Evolutionary conservation across 257 asterid genomes (phyloP), one percentile per base, ranked within the genome.

Genomic region (Nicotiana knightiana): DNA sequence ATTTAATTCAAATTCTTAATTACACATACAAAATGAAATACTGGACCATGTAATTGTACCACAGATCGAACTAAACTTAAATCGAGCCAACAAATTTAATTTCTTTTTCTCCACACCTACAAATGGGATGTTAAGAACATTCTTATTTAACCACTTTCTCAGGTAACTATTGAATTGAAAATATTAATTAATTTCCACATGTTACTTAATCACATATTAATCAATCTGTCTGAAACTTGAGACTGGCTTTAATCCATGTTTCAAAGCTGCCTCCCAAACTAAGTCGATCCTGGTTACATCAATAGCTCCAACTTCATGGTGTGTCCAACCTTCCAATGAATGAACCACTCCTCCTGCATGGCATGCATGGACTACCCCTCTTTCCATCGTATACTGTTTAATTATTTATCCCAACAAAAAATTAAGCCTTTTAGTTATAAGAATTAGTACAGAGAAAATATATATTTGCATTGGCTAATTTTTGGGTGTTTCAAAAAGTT

Each of bases 321-420:
- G 98, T 6, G 62, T 85, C 99, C 99, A 95, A 11, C 97, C 97
- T 89, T 95, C 99, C 33, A 95, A 77, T 0, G 85, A 85, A 81
- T 95, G 98, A 43, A 94, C 94, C 13, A 88, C 94, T 7, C 98
- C 97, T 11, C 98, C 98, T 0, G 98, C 98, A 84, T 93, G 98
- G 83, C 98, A 95, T 12, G 98, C 98, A 82, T 95, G 98, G 55
- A 95, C 98, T 6, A 93, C 92, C 67, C 99, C 98, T 91, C 99
- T 90, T 6, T 88, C 97, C 99, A 93, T 92, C 13, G 98, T 91
- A 55, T 93, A 96, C 99, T 96, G 88, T 84, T 63, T 17, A 39
- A 93, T 98, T 93, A 35, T 28, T 33, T 46, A 16, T 28, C 12
- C 18, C 18, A 16, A 81, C 12, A 18, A 70, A 51, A 64, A 18